Evolutionary conservation across 225 moss, liverwort and hornwort species (phyloP).

Genomic region (Sphagnum tenellum): DNA sequence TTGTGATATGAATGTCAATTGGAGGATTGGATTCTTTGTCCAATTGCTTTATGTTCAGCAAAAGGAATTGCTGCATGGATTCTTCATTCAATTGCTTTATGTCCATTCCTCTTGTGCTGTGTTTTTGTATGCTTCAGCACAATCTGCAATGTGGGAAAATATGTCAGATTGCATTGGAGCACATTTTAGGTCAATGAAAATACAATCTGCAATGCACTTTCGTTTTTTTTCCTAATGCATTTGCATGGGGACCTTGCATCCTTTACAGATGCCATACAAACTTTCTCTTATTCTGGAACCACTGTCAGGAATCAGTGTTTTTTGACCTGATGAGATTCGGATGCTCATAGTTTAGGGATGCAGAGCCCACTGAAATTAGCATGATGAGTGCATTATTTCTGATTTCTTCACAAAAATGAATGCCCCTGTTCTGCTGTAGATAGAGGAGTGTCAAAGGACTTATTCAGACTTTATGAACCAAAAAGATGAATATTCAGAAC

Average conservation of each 20-base stretch:
- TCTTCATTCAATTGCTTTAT: neutral
- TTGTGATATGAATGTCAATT: neutral
- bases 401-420: too few species aligned
- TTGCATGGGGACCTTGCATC: neutral
- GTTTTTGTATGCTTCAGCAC: neutral
- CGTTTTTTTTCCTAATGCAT: too few species aligned
- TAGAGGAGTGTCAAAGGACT: constrained; percentile 55
- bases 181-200: too few species aligned
- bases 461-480: constrained; percentile 24
- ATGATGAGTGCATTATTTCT: neutral
- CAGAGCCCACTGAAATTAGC: constrained; percentile 69
- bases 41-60: too few species aligned
- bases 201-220: too few species aligned
- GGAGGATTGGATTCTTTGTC: too few species aligned
- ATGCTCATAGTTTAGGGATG: constrained; percentile 55
- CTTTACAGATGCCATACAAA: constrained; percentile 12
- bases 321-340: constrained; percentile 12
- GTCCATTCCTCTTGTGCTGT: neutral
- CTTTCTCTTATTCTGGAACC: constrained; percentile 38
- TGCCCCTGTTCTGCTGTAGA: constrained; percentile 24
- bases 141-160: too few species aligned
- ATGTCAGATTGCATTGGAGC: too few species aligned
- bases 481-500: constrained; percentile 16
- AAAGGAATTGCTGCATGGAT: too few species aligned
- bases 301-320: constrained; percentile 8